Base-by-base conservation (phyloP, 192 early-diverging fungal genomes). In the Coemansia asiatica region DNA sequence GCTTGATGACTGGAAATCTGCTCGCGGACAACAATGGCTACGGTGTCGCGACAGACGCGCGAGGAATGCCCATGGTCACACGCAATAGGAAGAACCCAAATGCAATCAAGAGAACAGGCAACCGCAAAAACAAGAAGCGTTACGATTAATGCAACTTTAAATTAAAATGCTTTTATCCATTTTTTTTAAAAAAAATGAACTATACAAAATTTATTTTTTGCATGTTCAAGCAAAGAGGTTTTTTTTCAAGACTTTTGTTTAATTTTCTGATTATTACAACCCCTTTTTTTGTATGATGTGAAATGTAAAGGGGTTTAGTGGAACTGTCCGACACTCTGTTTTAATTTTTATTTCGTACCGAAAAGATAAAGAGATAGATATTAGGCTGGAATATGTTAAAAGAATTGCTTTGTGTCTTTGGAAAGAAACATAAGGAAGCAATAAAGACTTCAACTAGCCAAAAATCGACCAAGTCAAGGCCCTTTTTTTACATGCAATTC, bases 71-170 rank as follows among this genome's bases (percentile, higher is more conserved):
- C 4, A 76, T 76, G 71, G 82, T 92, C 68, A 85, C 85, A 3
- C 86, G 85, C 74, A 90, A 90, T 53, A 79, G 87, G 28, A 79
- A 83, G 54, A 92, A 92, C 62, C 89, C 91, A 16, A 92, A 92
- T 58, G 78, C 72, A 16, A 66, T 71, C 22, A 75, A 72, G 44
- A 68, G 71, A 50, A 85, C 82, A 22, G 82, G 82, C 21, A 84
- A 83, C 64, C 83, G 88, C 68, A 87, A 86, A 61, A 87, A 86
- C 70, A 85, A 87, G 75, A 67, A 60, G 44, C 60, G 50, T 36
- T 54, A 64, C n/a, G 56, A 64, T 23, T 75, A 67, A 49, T n/a
- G 36, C 23, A 48, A 12, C 4, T 21, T 54, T 13, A 18, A 51
- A 28, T 51, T 16, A 4, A 21, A 21, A 21, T 23, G 4, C 19